Conservation (phyloP, 2,329 filamentous ascomycete genomes). For the Fusarium falciforme region DNA sequence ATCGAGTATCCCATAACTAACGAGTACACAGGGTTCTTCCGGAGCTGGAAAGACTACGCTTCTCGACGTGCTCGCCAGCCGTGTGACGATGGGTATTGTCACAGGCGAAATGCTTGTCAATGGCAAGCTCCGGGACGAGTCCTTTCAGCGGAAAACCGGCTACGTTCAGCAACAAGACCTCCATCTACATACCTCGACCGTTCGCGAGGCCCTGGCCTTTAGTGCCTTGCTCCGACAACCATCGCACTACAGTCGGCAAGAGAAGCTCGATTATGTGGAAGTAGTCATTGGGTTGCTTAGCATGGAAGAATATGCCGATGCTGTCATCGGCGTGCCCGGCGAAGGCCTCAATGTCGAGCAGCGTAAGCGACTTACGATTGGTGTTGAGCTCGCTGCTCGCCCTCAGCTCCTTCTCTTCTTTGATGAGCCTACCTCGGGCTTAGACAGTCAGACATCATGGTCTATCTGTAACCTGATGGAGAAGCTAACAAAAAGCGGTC, state of each 20-base stretch:
- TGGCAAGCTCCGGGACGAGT: not conserved
- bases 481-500: not conserved
- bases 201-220: not conserved
- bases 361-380: not conserved
- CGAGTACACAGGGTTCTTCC: slow-evolving; percentile 66
- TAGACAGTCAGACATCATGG: not conserved
- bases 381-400: not conserved
- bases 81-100: not conserved
- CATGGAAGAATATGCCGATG: not conserved
- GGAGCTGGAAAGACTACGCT: not conserved
- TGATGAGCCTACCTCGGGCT: not conserved
- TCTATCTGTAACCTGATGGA: not conserved
- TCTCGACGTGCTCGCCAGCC: not conserved
- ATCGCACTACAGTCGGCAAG: not conserved
- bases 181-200: not conserved
- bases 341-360: not conserved
- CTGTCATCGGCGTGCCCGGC: not conserved
- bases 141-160: not conserved
- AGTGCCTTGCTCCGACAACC: not conserved
- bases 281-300: not conserved
- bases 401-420: not conserved
- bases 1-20: slow-evolving; percentile 80
- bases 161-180: not conserved
- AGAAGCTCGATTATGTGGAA: not conserved
- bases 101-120: not conserved